A percentile compares a stretch with the other conserved stretches of the same genome.
Conservation (phyloP, 148 eudicot species). For the Fallopia convolvulus region DNA sequence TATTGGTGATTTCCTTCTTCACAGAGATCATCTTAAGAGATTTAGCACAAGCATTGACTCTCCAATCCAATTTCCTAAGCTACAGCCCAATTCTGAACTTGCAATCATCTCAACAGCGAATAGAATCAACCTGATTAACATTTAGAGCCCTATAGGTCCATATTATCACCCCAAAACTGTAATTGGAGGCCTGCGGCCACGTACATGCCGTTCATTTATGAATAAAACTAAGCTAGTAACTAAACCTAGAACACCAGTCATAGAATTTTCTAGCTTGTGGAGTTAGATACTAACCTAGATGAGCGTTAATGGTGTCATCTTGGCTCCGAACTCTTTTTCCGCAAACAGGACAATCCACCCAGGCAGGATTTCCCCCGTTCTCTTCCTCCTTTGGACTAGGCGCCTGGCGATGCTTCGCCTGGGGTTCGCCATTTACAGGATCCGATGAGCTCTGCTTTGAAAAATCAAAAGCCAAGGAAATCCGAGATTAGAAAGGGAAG, state of each 20-base stretch:
- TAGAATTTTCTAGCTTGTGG: not conserved
- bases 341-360: slow-evolving; percentile 59
- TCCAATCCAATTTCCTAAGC: not conserved
- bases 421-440: slow-evolving; percentile 6
- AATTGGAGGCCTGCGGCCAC: not conserved
- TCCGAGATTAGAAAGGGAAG: slow-evolving; percentile 1
- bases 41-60: not conserved
- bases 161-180: not conserved
- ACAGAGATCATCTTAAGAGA: not conserved
- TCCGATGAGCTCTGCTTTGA: slow-evolving; percentile 18
- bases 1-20: not conserved
- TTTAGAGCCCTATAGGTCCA: not conserved
- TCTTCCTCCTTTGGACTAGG: slow-evolving; percentile 4
- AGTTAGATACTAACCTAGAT: slow-evolving; percentile 34
- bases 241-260: not conserved
- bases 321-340: slow-evolving; percentile 33
- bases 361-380: slow-evolving; percentile 10
- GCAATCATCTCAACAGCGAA: not conserved
- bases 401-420: not conserved
- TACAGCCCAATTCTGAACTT: not conserved
- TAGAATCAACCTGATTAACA: not conserved
- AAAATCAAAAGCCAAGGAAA: not conserved
- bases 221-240: not conserved
- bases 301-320: slow-evolving; percentile 42
- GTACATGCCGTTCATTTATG: not conserved